Base-by-base conservation (phyloP, 2,329 filamentous ascomycete species). In the Trichophyton schoenleinii region DNA sequence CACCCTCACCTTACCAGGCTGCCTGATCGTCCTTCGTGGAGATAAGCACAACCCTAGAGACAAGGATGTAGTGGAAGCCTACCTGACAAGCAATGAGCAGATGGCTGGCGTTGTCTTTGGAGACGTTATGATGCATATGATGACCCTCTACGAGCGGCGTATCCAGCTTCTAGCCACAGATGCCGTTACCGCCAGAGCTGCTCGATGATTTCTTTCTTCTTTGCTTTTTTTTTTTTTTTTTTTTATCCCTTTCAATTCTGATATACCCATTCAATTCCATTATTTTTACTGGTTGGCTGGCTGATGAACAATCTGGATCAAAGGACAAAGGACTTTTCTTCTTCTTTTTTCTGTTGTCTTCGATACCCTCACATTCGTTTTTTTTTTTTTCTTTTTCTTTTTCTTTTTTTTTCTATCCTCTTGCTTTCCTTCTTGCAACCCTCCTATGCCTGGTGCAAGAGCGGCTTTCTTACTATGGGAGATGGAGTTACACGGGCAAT, bases 41-140 rank as follows among this genome's bases (percentile, higher is more conserved):
- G 70, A 72, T 55, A 62, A 63, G 68, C 22, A 74, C 71, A 63
- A 75, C 78, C 15, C 76, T 77, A 65, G 80, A 78, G 70, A 81
- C 77, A 44, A 46, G 72, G 81, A 0, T 74, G 76, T 55, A 78
- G 81, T 91, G 0, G 81, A 88, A 55, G 88, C 88, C 1, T 85
- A 86, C 64, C 80, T 85, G 8, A 81, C 86, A 7, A 81, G 77
- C 0, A 87, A 94, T 65, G 82, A 86, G 49, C 78, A 88, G 69
- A 72, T 95, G 58, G 77, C 87, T 25, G 80, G 78, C 1, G 81
- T 91, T 0, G 78, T 95, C 3, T 95, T 90, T 81, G 90, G 90
- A 0, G 89, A 95, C 70, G 87, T 88, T 0, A 77, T 89, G 49
- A 87, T 85, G 70, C 90, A 95, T 74, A 79, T 85, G 66, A 95